Evolutionary conservation across 768 basidiomycete genomes (phyloP).

Genomic region (Collybiopsis confluens): DNA sequence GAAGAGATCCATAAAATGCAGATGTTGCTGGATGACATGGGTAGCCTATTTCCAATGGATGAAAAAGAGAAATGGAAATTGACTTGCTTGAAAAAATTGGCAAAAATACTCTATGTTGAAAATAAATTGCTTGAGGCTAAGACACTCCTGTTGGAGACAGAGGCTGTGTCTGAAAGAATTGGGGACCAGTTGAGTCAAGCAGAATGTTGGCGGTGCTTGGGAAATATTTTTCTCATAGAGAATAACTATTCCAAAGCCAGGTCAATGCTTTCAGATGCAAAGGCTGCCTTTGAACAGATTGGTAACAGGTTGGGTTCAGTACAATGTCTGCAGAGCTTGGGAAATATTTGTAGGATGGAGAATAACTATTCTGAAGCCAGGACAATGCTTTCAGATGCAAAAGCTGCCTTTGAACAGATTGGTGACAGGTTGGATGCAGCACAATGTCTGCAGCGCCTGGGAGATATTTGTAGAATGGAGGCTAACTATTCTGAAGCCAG

Average conservation of each 20-base stretch:
- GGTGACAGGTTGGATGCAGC: constrained; percentile 3
- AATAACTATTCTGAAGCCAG: neutral
- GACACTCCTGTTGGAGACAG: no score
- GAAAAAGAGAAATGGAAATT: no score
- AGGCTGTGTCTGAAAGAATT: no score
- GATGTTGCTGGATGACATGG: no score
- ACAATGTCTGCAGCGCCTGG: constrained; percentile 7
- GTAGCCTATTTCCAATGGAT: neutral
- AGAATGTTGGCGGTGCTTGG: no score
- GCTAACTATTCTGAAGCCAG: constrained; percentile 3
- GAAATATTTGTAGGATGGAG: neutral
- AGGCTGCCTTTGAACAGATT: neutral
- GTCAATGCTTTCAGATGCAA: neutral
- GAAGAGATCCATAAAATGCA: neutral
- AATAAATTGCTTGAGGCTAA: no score
- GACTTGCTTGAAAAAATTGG: no score
- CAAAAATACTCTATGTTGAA: neutral
- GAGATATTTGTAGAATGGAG: neutral
- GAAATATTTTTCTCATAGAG: neutral
- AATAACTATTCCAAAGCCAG: neutral
- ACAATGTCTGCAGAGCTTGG: neutral
- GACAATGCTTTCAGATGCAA: neutral
- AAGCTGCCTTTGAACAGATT: neutral
- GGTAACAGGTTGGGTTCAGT: neutral
- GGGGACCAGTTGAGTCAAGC: neutral